phyloP scores from a whole-genome alignment of 2,329 filamentous ascomycete genomes.

The Fusarium foetens region DNA sequence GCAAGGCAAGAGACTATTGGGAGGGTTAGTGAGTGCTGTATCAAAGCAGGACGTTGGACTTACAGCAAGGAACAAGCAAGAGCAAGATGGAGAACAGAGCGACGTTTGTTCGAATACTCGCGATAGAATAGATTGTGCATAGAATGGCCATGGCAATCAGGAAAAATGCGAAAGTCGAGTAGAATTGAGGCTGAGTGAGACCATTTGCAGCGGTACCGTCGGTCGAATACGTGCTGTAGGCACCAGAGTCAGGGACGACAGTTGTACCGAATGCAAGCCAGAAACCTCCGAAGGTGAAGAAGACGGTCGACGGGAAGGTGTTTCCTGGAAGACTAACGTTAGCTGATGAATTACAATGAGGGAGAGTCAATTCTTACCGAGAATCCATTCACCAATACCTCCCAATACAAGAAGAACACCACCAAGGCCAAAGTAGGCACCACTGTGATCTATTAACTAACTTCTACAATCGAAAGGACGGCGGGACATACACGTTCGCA shows the following conservation, averaged over 20 bases:
- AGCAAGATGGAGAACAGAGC: slow-evolving; percentile 68
- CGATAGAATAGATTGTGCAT: slow-evolving; percentile 70
- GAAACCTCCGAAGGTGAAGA: slow-evolving; percentile 59
- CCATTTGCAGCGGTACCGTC: slow-evolving; percentile 49
- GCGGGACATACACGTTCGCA: slow-evolving; percentile 44
- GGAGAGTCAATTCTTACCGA: slow-evolving; percentile 45
- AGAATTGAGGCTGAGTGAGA: slow-evolving; percentile 56
- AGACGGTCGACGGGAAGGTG: slow-evolving; percentile 65
- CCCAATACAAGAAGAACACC: slow-evolving; percentile 58
- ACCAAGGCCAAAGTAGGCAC: slow-evolving; percentile 57
- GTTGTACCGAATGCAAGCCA: slow-evolving; percentile 62
- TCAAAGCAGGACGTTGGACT: not conserved
- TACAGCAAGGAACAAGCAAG: slow-evolving; percentile 59
- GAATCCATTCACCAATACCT: slow-evolving; percentile 61
- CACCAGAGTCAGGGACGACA: slow-evolving; percentile 59
- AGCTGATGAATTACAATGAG: not conserved
- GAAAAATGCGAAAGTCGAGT: slow-evolving; percentile 65
- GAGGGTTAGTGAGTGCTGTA: not conserved
- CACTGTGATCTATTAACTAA: slow-evolving; percentile 23
- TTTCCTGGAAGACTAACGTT: slow-evolving; percentile 49
- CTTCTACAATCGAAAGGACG: fast-evolving
- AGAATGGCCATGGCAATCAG: slow-evolving; percentile 70
- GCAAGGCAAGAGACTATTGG: slow-evolving; percentile 43
- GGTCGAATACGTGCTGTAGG: slow-evolving; percentile 53
- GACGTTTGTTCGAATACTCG: slow-evolving; percentile 72